Conservation (phyloP, 2,329 filamentous ascomycete genomes). For the Paraphaeosphaeria sporulosa region DNA sequence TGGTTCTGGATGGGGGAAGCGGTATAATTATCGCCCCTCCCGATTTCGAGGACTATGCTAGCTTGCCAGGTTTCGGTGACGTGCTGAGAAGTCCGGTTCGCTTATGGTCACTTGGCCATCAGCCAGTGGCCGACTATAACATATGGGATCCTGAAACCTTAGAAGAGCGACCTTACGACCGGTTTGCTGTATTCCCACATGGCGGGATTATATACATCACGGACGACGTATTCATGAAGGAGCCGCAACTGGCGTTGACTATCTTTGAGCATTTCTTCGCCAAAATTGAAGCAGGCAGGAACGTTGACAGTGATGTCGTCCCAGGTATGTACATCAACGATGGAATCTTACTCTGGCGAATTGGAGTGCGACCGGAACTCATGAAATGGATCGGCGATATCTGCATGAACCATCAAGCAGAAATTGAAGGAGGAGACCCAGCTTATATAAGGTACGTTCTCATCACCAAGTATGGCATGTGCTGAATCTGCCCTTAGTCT, state of each 20-base stretch:
- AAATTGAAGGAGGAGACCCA: conserved; percentile 28
- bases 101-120: conserved; percentile 46
- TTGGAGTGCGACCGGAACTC: conserved; percentile 42
- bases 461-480: neutral
- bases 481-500: conserved; percentile 17
- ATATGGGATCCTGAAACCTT: conserved; percentile 22
- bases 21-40: conserved; percentile 27
- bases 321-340: conserved; percentile 29
- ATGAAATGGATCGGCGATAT: conserved; percentile 34
- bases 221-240: conserved; percentile 52
- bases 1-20: neutral
- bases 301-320: conserved; percentile 22
- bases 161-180: conserved; percentile 29
- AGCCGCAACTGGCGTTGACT: conserved; percentile 46
- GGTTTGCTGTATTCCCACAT: conserved; percentile 46
- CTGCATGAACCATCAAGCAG: conserved; percentile 27
- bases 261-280: conserved; percentile 48
- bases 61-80: conserved; percentile 42
- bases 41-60: conserved; percentile 39
- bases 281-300: conserved; percentile 33
- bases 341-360: conserved; percentile 38
- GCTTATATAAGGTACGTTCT: conserved; percentile 24
- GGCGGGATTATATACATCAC: conserved; percentile 53
- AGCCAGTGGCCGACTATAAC: conserved; percentile 29
- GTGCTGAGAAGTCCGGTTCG: conserved; percentile 37